A percentile compares a stretch with the other conserved stretches of the same genome.
Evolutionary conservation across 129 eudicot genomes (phyloP).

Genomic region (Pulicaria dysenterica): DNA sequence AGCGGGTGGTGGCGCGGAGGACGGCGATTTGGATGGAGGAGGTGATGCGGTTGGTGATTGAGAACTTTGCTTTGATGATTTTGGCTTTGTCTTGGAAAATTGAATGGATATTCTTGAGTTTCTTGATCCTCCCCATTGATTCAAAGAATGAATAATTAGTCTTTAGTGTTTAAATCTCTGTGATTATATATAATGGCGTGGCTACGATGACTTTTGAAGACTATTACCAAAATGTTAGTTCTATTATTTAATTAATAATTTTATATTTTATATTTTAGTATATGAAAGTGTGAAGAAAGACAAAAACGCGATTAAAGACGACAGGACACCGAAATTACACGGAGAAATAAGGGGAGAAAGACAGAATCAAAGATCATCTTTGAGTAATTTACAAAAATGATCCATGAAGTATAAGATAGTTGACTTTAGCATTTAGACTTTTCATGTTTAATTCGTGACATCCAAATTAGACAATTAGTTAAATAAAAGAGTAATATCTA

Average conservation of each 20-base stretch:
- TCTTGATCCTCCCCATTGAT: constrained; percentile 34
- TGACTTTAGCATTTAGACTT: constrained; percentile 2
- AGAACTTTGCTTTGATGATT: constrained; percentile 51
- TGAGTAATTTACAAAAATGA: constrained; percentile 8
- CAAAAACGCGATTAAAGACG: constrained; percentile 17
- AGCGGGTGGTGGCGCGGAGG: constrained; percentile 64
- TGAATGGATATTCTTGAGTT: constrained; percentile 40
- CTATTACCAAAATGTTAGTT: too few relatives aligned
- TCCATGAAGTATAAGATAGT: not conserved
- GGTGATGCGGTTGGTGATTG: constrained; percentile 43
- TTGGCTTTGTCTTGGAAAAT: constrained; percentile 68
- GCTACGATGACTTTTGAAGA: too few relatives aligned
- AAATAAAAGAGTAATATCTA: too few relatives aligned
- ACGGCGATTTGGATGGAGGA: constrained; percentile 51
- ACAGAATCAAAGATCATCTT: not conserved
- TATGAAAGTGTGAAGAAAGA: not conserved
- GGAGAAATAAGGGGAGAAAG: constrained; percentile 15
- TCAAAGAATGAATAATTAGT: not conserved
- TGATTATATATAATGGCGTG: constrained; percentile 2
- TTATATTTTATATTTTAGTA: not conserved
- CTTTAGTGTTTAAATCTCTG: not conserved
- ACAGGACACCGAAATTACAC: constrained; percentile 30
- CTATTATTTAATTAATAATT: not conserved
- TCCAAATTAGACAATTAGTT: not conserved
- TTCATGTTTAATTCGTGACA: not conserved